Conservation (phyloP, 2,329 filamentous ascomycete species). For the Stagonosporopsis chrysanthemi region DNA sequence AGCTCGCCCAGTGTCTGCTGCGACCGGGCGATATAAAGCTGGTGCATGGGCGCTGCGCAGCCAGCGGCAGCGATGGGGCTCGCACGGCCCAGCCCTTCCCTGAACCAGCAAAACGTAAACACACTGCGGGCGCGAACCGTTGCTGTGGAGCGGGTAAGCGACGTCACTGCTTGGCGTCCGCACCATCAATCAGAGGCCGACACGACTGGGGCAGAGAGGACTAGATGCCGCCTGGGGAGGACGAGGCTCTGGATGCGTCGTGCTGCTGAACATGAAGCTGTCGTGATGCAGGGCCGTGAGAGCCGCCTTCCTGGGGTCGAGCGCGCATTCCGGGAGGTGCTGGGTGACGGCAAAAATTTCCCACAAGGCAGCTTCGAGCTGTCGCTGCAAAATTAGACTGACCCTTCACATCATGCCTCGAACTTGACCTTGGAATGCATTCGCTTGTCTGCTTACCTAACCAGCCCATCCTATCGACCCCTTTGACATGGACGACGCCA, state of each 20-base stretch:
- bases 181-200: conserved; percentile 27
- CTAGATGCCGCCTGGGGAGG: neutral
- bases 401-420: conserved; percentile 4
- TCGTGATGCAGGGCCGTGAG: conserved; percentile 8
- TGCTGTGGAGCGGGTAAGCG: conserved; percentile 31
- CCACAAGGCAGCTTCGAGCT: conserved; percentile 9
- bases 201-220: conserved; percentile 22
- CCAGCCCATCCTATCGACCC: neutral
- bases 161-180: conserved; percentile 42
- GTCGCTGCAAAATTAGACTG: conserved; percentile 17
- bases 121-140: conserved; percentile 32
- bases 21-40: conserved; percentile 40
- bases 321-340: conserved; percentile 28
- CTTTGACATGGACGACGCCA: conserved; percentile 25
- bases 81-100: conserved; percentile 29
- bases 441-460: conserved; percentile 9
- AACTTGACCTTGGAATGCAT: conserved; percentile 17
- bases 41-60: conserved; percentile 35
- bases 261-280: conserved; percentile 10
- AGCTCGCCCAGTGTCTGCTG: conserved; percentile 33
- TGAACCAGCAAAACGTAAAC: conserved; percentile 41
- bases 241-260: neutral
- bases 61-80: conserved; percentile 17
- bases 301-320: conserved; percentile 8
- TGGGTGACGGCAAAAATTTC: conserved; percentile 19